Evolutionary conservation across 495 filamentous ascomycete species (phyloP), one percentile per base, ranked within the genome.

Genomic region (Penicillium diatomitis): DNA sequence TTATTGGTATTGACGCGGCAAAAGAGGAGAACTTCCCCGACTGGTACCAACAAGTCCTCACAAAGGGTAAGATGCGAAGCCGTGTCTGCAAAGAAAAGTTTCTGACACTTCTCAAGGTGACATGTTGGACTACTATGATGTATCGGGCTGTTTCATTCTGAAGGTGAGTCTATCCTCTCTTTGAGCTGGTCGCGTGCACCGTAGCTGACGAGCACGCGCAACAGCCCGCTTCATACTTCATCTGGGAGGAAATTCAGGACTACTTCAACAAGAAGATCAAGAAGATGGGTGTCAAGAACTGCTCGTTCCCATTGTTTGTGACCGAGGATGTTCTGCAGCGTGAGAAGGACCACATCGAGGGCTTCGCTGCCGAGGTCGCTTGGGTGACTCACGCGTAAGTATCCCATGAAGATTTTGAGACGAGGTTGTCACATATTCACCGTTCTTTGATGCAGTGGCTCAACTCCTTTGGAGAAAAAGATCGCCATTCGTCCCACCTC

Each of bases 321-420:
- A 90, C 87, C 3, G 75, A 86, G 55, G 91, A 90, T 69, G 88
- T 90, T 8, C 71, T 99, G 56, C 81, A 96, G 72, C 81, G 85
- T 56, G 94, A 97, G 72, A 96, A 96, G 77, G 87, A 88, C 50
- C 94, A 98, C 62, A 84, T 98, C 48, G 90, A 98, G 68, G 94
- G 94, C 29, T 97, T 97, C 66, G 91, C 90, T 48, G 89, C 92
- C 44, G 92, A 99, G 69, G 84, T 99, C 52, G 94, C 94, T 45
- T 97, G 92, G 92, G 94, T 99, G 36, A 97, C 94, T 32, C 88
- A 92, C 68, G 90, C 88, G 83, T 90, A 77, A 70, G 36, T 4
- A 28, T 28, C 32, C 20, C 20, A 20, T 20, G 20, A 20, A 20
- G 20, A 20, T 20, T 20, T 20, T 5, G 12, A 38, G 12, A 8